Conservation (phyloP, 345 rosid species). For the Salix exigua region DNA sequence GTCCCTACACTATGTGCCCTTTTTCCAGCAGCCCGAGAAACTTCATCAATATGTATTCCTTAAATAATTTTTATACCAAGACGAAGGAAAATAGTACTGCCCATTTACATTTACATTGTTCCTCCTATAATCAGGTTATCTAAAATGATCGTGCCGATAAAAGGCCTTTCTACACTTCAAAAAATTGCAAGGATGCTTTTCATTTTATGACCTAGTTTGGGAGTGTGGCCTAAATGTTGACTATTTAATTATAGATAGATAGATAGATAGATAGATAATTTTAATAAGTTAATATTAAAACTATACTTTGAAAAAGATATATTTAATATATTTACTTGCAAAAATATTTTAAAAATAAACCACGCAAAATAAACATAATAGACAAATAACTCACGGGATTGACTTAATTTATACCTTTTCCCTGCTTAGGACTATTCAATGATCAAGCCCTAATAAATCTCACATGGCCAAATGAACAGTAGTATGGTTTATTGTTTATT, state of each 20-base stretch:
- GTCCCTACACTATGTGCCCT: background rate
- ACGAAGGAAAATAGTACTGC: background rate
- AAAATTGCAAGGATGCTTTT: background rate
- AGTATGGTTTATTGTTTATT: conserved; percentile 1
- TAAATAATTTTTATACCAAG: too few relatives aligned
- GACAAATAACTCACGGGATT: background rate
- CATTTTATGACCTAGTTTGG: background rate
- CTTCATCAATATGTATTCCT: background rate
- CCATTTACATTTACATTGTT: background rate
- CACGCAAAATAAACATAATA: too few relatives aligned
- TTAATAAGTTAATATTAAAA: too few relatives aligned
- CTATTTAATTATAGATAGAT: too few relatives aligned
- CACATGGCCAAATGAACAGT: conserved; percentile 3
- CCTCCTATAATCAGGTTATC: too few relatives aligned
- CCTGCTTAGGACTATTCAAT: background rate
- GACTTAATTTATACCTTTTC: background rate
- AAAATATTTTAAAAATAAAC: too few relatives aligned
- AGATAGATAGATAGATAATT: too few relatives aligned
- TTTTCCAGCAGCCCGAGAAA: too few relatives aligned
- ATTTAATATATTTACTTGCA: too few relatives aligned
- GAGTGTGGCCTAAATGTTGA: too few relatives aligned
- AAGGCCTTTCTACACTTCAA: background rate
- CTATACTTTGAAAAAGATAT: too few relatives aligned
- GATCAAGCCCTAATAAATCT: background rate
- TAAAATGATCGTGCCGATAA: too few relatives aligned